phyloP scores from a whole-genome alignment of 179 eudicot species.

The Nepenthes alata region DNA sequence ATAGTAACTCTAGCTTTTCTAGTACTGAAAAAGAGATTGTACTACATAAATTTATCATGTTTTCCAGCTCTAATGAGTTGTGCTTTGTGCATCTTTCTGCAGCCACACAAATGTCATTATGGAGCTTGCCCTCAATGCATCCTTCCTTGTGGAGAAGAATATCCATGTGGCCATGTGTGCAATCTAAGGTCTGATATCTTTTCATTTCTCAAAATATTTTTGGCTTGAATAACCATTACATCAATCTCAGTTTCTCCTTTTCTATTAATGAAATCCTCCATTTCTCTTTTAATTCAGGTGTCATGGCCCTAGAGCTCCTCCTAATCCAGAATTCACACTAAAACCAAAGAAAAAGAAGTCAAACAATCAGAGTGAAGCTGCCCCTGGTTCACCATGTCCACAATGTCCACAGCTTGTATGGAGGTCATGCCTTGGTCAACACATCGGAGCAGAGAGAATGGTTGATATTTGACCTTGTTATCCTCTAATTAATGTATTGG shows the following conservation, averaged over 20 bases:
- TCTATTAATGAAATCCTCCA: neutral
- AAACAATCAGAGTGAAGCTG: slow-evolving; percentile 38
- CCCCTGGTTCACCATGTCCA: slow-evolving; percentile 76
- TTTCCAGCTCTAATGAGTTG: neutral
- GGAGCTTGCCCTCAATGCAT: slow-evolving; percentile 92
- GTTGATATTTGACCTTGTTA: slow-evolving; percentile 24
- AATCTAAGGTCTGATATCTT: slow-evolving; percentile 46
- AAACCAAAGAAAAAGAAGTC: slow-evolving; percentile 82
- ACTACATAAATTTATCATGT: neutral
- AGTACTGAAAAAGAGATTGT: too few relatives aligned
- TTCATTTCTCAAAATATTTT: neutral
- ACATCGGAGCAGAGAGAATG: slow-evolving; percentile 82
- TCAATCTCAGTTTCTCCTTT: neutral
- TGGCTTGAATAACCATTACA: neutral
- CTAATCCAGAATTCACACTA: slow-evolving; percentile 68
- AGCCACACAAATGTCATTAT: slow-evolving; percentile 98
- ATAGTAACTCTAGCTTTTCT: too few relatives aligned
- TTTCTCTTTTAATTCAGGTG: slow-evolving; percentile 38
- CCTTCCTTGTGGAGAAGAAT: slow-evolving; percentile 73
- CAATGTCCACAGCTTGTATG: slow-evolving; percentile 91
- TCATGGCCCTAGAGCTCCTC: slow-evolving; percentile 92
- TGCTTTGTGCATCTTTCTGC: slow-evolving; percentile 15
- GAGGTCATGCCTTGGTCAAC: slow-evolving; percentile 88
- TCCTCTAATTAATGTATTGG: neutral
- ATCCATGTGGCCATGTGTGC: slow-evolving; percentile 79